Evolutionary conservation across 306 rosid species (phyloP), one percentile per base, ranked within the genome.

Genomic region (Begonia fuchsioides): DNA sequence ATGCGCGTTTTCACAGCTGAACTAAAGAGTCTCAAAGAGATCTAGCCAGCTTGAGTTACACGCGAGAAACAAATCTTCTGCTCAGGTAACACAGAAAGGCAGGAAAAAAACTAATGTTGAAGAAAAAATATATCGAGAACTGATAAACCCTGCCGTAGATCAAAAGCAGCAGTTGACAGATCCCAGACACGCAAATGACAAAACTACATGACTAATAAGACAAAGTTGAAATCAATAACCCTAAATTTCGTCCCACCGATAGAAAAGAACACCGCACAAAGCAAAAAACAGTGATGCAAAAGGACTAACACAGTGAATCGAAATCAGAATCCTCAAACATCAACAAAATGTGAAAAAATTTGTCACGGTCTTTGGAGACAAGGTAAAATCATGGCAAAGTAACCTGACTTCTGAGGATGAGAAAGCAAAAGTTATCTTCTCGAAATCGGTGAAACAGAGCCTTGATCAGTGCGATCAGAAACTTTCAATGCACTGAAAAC

Each of bases 401-500:
- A 49, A 54, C 32, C 49, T 26, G 17, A 49, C 61, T 61, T 50
- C 40, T 48, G 47, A 43, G 54, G n/a, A 38, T 52, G 61, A 53
- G 39, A 51, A 39, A 20, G 59, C 32, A 69, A 52, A 55, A 26
- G 56, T 57, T 64, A 73, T 64, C 71, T 54, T 60, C 79, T 68
- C 65, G 79, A 50, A 68, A 73, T 68, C 54, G 60, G 51, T 39
- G 66, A 61, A 56, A 57, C 15, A 32, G 45, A 55, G 66, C 57
- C 39, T 39, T 12, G 51, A 61, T 40, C 62, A 17, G 68, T 43
- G 32, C 12, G 58, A 66, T 55, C 63, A 62, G 57, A 62, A 40
- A 15, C 60, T 51, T 38, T 59, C 51, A 63, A 55, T 58, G 73
- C 73, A 62, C 67, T 63, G 70, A 67, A 67, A 47, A 19, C 78